Evolutionary conservation across 2,329 filamentous ascomycete genomes (phyloP), one percentile per base, ranked within the genome.

Genomic region (Aspergillus sp.): DNA sequence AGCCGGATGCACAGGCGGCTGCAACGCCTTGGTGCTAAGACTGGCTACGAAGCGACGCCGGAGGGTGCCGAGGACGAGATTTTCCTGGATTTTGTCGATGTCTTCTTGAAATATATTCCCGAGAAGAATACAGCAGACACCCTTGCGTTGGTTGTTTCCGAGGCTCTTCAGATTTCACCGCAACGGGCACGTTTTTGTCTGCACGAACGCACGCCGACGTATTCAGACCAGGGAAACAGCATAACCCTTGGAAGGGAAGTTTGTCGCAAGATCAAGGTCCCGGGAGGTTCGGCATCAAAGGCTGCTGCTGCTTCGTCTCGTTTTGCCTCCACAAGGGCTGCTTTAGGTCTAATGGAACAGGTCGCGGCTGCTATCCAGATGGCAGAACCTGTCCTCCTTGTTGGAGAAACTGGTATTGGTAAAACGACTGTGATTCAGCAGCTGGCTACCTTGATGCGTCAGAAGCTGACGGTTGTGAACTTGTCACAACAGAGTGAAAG

Each of bases 331-430:
- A 98, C 95, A 19, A 88, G 87, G 21, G 91, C 96, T 65, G 94
- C 94, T 0, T 87, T 91, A 65, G 87, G 89, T 63, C 82, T 97
- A 12, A 85, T 99, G 54, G 96, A 99, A 74, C 91, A 96, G 73
- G 90, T 98, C 58, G 88, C 91, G 1, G 88, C 91, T 39, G 90
- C 92, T 1, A 87, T 97, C 5, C 88, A 90, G 63, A 86, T 92
- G 69, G 85, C 87, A n/a, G 95, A 99, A 71, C 92, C 96, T 4
- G 86, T 97, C 1, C 80, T 99, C 17, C 86, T 99, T 28, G 95
- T 99, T n/a, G 95, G 95, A 72, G 95, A 99, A 79, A 99, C 95
- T 7, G 95, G 95, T 80, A 97, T 97, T 54, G 95, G 95, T 69
- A 99, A 99, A 78, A 99, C 95, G 0, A 97, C 95, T 0, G 91